Evolutionary conservation across 768 basidiomycete genomes (phyloP).

Genomic region (Suillus clintonianus): DNA sequence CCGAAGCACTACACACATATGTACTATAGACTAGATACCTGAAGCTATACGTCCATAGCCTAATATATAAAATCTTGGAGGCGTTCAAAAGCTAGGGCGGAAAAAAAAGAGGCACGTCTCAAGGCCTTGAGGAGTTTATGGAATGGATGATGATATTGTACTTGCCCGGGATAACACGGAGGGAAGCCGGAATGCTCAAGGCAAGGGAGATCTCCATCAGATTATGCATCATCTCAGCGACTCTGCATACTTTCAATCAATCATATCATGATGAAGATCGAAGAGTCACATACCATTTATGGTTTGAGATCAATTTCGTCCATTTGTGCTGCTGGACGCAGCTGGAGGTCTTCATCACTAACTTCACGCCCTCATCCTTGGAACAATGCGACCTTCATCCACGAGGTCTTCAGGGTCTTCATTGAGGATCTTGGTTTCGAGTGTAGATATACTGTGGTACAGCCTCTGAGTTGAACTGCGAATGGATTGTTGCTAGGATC

Average conservation of each 20-base stretch:
- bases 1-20: too few relatives aligned
- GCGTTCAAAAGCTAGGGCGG: slow-evolving; percentile 75
- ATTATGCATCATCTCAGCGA: slow-evolving; percentile 89
- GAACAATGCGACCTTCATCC: slow-evolving; percentile 39
- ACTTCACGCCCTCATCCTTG: slow-evolving; percentile 34
- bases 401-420: slow-evolving; percentile 59
- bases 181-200: slow-evolving; percentile 82
- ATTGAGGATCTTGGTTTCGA: slow-evolving; percentile 75
- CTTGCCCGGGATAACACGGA: slow-evolving; percentile 87
- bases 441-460: too few relatives aligned
- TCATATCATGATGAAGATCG: slow-evolving; percentile 4
- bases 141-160: slow-evolving; percentile 94
- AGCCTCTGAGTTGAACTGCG: slow-evolving; percentile 75
- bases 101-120: slow-evolving; percentile 76
- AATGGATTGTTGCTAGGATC: slow-evolving; percentile 68
- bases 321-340: slow-evolving; percentile 84
- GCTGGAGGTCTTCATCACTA: slow-evolving; percentile 61
- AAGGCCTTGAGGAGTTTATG: slow-evolving; percentile 89
- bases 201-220: slow-evolving; percentile 84
- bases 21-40: too few relatives aligned
- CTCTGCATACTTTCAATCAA: slow-evolving; percentile 45
- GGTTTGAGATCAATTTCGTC: slow-evolving; percentile 68
- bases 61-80: slow-evolving; percentile 95
- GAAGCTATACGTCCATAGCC: too few relatives aligned
- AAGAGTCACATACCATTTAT: slow-evolving; percentile 72